Evolutionary conservation across 768 basidiomycete genomes (phyloP), one percentile per base, ranked within the genome.

Genomic region (Panaeolus papilionaceus): DNA sequence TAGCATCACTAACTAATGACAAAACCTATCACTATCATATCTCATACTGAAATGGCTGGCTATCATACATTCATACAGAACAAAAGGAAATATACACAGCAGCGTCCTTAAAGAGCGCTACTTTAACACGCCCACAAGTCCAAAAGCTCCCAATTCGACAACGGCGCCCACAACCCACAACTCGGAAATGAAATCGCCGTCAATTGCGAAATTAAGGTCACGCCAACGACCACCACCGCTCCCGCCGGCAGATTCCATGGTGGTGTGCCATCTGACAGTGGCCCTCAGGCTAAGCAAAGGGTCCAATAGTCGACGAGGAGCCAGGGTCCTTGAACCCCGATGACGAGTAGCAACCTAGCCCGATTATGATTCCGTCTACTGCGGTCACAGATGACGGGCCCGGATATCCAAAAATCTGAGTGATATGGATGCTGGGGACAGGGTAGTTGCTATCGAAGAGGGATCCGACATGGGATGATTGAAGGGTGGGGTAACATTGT

Each of bases 241-340:
- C 14, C 54, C 54, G 54, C 54, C 54, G 54, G 54, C 54, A 58
- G 12, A 16, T 37, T 58, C 54, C 54, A 58, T 58, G 28, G n/a
- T 16, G 47, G 47, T 8, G 16, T 3, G 45, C 20, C 12, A n/a
- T 8, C 45, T 45, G 49, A 51, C 49, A 51, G 10, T 58, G 28
- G 20, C 54, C 33, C 14, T 44, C 14, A 33, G 14, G 18, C 42
- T 16, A 12, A 37, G 16, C 4, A 11, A 58, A 58, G 54, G 54
- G 54, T 58, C 14, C 28, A 33, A 23, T 16, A 12, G 12, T 28
- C 4, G 33, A 37, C 26, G 4, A 33, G 54, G 28, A 12, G 42
- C 54, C 10, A 58, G 54, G 54, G 54, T 58, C 54, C 33, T 40
- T 58, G 54, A 37, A 58, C 33, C 54, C 45, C 54, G 28, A 58